Evolutionary conservation across 352 stramenopile genomes (phyloP).

Genomic region (Thalassiosira mediterranea): DNA sequence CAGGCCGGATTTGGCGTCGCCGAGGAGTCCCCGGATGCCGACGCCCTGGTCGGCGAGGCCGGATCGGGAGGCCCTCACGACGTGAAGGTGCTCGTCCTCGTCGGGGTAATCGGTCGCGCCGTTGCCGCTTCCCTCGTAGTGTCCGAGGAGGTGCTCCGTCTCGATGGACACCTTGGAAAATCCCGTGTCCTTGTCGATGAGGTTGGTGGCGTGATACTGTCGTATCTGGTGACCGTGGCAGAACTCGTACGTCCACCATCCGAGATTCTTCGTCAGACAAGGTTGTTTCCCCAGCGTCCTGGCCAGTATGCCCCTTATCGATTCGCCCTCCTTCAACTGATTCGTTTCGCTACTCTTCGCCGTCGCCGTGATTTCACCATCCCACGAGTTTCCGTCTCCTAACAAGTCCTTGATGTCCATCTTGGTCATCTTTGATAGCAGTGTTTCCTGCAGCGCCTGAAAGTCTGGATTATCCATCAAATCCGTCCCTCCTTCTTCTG

Average conservation of each 20-base stretch:
- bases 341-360: constrained; percentile 6
- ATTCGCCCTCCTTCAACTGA: constrained; percentile 57
- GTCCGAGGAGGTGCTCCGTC: constrained; percentile 63
- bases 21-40: not conserved
- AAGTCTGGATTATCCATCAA: constrained; percentile 17
- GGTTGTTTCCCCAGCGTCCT: constrained; percentile 41
- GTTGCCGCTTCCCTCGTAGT: constrained; percentile 48
- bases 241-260: constrained; percentile 83
- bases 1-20: not conserved
- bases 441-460: constrained; percentile 12
- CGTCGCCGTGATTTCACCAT: not conserved
- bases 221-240: constrained; percentile 73
- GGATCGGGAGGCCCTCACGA: constrained; percentile 62
- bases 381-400: not conserved
- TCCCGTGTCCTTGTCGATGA: constrained; percentile 55
- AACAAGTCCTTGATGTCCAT: constrained; percentile 3
- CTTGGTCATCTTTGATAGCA: constrained; percentile 18
- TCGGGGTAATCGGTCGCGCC: constrained; percentile 47
- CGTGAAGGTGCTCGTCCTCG: constrained; percentile 60
- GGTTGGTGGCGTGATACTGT: constrained; percentile 77
- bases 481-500: constrained; percentile 13
- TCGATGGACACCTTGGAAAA: constrained; percentile 43
- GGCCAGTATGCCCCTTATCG: constrained; percentile 63
- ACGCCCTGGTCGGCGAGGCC: constrained; percentile 18
- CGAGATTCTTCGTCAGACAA: constrained; percentile 58